Percentiles rank a stretch among this genome's conserved stretches.
Conservation (phyloP, 768 basidiomycete genomes). For the Phallus indusiatus region DNA sequence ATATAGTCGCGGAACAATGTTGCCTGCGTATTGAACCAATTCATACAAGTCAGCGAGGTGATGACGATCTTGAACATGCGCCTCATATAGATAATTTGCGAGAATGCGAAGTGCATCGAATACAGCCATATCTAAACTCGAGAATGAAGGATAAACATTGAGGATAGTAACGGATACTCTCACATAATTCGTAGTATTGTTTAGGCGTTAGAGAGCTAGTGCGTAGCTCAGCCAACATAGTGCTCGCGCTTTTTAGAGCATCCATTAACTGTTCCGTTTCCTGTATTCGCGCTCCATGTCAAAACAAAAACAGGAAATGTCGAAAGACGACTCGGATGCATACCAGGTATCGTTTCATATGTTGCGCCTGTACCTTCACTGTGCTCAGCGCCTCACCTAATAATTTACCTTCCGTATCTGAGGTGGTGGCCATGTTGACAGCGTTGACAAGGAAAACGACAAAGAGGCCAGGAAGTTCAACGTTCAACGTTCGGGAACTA, state of each 20-base stretch:
- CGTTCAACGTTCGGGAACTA: neutral
- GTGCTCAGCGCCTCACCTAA: slow-evolving; percentile 78
- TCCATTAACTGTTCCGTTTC: slow-evolving; percentile 98
- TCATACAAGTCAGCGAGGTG: slow-evolving; percentile 98
- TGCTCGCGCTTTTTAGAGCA: slow-evolving; percentile 90
- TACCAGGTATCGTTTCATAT: slow-evolving; percentile 92
- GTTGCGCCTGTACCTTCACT: slow-evolving; percentile 85
- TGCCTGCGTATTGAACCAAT: slow-evolving; percentile 98
- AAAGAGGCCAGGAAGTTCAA: neutral
- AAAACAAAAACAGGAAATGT: slow-evolving; percentile 6
- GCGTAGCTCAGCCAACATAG: slow-evolving; percentile 93
- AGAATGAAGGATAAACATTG: too few relatives aligned
- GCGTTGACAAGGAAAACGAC: neutral
- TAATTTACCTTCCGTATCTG: slow-evolving; percentile 63
- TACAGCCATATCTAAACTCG: slow-evolving; percentile 81
- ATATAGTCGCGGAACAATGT: slow-evolving; percentile 88
- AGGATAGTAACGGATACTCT: slow-evolving; percentile 16
- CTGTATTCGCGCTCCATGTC: slow-evolving; percentile 30
- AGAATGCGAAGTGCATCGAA: slow-evolving; percentile 95
- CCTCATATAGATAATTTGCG: slow-evolving; percentile 93
- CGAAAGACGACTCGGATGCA: slow-evolving; percentile 22
- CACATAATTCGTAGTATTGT: slow-evolving; percentile 98
- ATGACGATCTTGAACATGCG: slow-evolving; percentile 83
- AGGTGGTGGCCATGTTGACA: slow-evolving; percentile 24
- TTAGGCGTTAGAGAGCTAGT: slow-evolving; percentile 92